These are phyloP conservation scores for Metschnikowia cubensis DNA, from an alignment of 805 yeast species.

Conservation along the genomic window DNA sequence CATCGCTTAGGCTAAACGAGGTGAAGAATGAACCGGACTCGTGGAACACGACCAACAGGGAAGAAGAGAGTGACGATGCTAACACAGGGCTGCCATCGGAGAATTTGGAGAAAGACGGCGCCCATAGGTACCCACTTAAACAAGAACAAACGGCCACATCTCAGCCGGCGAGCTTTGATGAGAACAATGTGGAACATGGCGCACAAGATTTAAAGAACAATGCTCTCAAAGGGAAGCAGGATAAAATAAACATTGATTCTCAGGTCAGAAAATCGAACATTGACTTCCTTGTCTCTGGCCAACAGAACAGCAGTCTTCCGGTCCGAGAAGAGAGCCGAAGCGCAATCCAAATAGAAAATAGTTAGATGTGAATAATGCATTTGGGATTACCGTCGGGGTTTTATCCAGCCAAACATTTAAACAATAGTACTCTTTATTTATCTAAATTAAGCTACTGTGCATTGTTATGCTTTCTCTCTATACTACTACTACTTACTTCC, in stretches of 20 bases:
- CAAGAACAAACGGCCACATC: background rate
- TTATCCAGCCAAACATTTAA: background rate
- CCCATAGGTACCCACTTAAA: background rate
- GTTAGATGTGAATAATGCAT: background rate
- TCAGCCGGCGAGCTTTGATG: background rate
- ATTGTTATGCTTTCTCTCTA: background rate
- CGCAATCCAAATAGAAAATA: constrained; percentile 1
- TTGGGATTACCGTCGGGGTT: background rate
- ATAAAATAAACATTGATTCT: background rate
- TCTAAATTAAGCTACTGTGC: background rate
- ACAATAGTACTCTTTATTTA: background rate
- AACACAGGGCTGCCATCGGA: too few species aligned
- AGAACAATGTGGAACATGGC: background rate
- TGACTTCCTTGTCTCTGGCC: constrained; percentile 3
- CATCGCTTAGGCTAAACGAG: background rate
- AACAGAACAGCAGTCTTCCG: background rate
- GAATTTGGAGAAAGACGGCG: background rate
- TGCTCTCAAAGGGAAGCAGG: background rate
- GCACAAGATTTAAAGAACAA: constrained; percentile 1
- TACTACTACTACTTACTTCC: background rate
- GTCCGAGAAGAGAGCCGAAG: background rate
- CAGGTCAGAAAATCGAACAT: constrained; percentile 1
- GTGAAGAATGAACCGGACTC: background rate
- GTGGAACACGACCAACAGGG: background rate
- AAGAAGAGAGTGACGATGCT: background rate